Evolutionary conservation across 257 asterid species (phyloP), one percentile per base, ranked within the genome.

Genomic region (Solanum arcanum): DNA sequence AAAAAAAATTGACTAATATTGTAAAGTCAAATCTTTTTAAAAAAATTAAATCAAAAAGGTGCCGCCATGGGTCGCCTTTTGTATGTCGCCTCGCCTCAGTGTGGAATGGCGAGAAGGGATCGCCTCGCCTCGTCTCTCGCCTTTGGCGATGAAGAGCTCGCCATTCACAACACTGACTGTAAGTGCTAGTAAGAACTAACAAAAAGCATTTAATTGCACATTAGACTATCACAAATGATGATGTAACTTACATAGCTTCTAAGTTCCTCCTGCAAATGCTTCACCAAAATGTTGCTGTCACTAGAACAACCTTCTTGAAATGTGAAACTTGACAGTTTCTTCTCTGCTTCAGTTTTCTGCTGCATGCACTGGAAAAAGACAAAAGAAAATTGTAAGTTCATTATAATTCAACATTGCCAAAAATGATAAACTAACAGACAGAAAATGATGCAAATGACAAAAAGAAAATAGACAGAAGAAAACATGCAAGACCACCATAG

Each of bases 251-350:
- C 99, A 91, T 92, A 94, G 92, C 89, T 93, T 91, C 95, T 93
- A 89, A 97, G 91, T 91, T 97, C 99, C 86, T 96, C 99, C 86
- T 91, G 98, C 94, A 97, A 92, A 89, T 95, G 98, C 89, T 96
- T 95, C 91, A 97, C 96, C 95, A 96, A 86, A 88, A 93, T 82
- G 89, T 86, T 88, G 78, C 88, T 49, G 87, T 96, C 99, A 75
- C 89, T 87, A n/a, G 95, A 89, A 85, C 95, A 90, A 88, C 92
- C 60, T 83, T 93, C 98, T 62, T 88, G 94, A 88, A 92, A 89
- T 87, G 90, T 90, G 83, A 81, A 73, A 89, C 83, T 81, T 37
- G 94, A 88, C 84, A 93, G 88, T 90, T 93, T 92, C 86, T 90
- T 93, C 93, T 96, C 95, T 76, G 88, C 72, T 90, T 91, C 95